Base-by-base conservation (phyloP, 805 yeast species). In the Ogataea dorogensis region DNA sequence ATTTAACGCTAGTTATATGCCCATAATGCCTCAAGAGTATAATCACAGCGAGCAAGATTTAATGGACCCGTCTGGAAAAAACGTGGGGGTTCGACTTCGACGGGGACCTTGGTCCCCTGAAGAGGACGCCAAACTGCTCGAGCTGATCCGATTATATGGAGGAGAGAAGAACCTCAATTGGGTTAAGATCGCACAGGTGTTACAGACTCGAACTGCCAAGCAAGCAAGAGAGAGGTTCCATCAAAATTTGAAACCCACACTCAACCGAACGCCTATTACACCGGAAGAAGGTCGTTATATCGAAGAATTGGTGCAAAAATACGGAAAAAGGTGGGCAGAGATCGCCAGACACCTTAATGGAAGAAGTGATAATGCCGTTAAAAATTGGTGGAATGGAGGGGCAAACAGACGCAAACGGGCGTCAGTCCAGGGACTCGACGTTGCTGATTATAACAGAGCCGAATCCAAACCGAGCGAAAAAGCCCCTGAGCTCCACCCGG, bases 301-400 rank as follows among this genome's bases (percentile, higher is more conserved):
- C 44, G 95, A 87, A 63, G 78, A 77, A 45, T 69, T 88, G 37
- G 96, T 88, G 25, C 73, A 68, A 8, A 74, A 77, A 46, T 77
- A 85, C 56, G 96, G 96, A 29, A 86, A 87, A 59, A 73, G 85
- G 50, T 87, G 96, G 96, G 96, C 96, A 0, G 95, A 86, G 54
- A 88, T 87, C 29, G 86, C 95, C 12, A 73, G 95, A 34, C 94
- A 86, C 59, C 64, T 87, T 40, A 81, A 84, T 44, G 95, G 96
- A 2, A 68, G 96, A 35, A 73, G 83, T n/a, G 96, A 87, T 59
- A 87, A 86, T 58, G 88, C 95, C 14, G 86, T 86, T 51, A 86
- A 86, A 57, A 88, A 88, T 63, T 88, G 96, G 96, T 87, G 96
- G 96, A 86, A 86, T 55, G 95, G 96, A 4, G 94, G 95, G 7